Conservation (phyloP, 495 filamentous ascomycete genomes). For the Penicillium waksmanii region DNA sequence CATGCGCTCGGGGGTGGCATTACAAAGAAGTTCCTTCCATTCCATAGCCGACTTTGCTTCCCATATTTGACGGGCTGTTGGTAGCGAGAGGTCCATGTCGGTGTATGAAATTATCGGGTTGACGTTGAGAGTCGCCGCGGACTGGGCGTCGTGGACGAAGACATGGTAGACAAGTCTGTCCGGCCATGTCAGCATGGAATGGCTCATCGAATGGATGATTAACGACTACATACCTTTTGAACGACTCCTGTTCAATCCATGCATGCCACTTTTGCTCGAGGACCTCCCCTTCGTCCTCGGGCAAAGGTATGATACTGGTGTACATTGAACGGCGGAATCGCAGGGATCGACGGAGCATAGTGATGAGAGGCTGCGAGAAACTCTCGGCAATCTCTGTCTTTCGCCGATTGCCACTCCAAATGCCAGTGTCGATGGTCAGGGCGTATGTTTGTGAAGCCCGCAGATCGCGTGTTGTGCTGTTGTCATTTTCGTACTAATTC, state of each 20-base stretch:
- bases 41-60: slow-evolving; percentile 55
- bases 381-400: slow-evolving; percentile 72
- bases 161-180: slow-evolving; percentile 58
- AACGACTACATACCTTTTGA: slow-evolving; percentile 46
- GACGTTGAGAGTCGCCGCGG: slow-evolving; percentile 58
- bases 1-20: slow-evolving; percentile 34
- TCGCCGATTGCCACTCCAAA: slow-evolving; percentile 70
- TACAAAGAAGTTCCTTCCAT: slow-evolving; percentile 59
- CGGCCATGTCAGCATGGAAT: slow-evolving; percentile 1
- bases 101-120: slow-evolving; percentile 65
- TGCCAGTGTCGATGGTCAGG: slow-evolving; percentile 58
- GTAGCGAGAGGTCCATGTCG: slow-evolving; percentile 63
- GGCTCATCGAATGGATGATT: background rate
- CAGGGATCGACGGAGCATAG: slow-evolving; percentile 49
- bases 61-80: slow-evolving; percentile 58
- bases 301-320: slow-evolving; percentile 41
- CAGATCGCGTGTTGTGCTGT: slow-evolving; percentile 56
- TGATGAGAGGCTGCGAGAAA: slow-evolving; percentile 54
- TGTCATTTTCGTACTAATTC: slow-evolving; percentile 57
- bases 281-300: slow-evolving; percentile 48
- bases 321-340: slow-evolving; percentile 47
- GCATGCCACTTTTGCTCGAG: slow-evolving; percentile 61
- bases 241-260: slow-evolving; percentile 60
- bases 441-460: slow-evolving; percentile 59
- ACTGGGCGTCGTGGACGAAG: slow-evolving; percentile 61